Conservation (phyloP, 257 asterid species). For the Galeopsis tetrahit region DNA sequence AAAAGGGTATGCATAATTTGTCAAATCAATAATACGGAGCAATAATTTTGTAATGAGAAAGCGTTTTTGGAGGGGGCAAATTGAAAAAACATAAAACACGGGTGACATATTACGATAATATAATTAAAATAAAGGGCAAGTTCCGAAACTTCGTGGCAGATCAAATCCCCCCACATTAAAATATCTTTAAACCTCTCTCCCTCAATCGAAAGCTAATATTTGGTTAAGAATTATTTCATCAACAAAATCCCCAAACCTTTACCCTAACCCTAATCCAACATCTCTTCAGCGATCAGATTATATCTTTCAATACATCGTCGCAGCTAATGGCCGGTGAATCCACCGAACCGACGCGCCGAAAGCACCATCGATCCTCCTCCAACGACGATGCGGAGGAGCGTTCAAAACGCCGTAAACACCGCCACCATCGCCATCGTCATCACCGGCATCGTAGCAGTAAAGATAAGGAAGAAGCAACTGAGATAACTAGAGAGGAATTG, state of each 20-base stretch:
- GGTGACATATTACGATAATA: not conserved
- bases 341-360: constrained; percentile 59
- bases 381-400: constrained; percentile 64
- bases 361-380: constrained; percentile 75
- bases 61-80: not conserved
- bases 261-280: constrained; percentile 39
- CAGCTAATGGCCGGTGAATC: constrained; percentile 70
- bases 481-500: constrained; percentile 36
- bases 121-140: not conserved
- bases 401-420: constrained; percentile 87
- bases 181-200: constrained; percentile 22
- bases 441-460: constrained; percentile 66
- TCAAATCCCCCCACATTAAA: not conserved
- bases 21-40: too few relatives aligned
- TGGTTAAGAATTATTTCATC: constrained; percentile 26
- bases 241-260: constrained; percentile 38
- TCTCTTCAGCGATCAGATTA: constrained; percentile 14
- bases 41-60: not conserved
- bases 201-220: constrained; percentile 16
- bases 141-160: not conserved
- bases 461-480: constrained; percentile 38
- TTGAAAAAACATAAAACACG: not conserved
- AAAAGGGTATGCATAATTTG: too few relatives aligned
- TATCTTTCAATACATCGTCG: not conserved
- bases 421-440: constrained; percentile 72